Base-by-base conservation (phyloP, 2,329 filamentous ascomycete genomes). In the Bipolaris victoriae region DNA sequence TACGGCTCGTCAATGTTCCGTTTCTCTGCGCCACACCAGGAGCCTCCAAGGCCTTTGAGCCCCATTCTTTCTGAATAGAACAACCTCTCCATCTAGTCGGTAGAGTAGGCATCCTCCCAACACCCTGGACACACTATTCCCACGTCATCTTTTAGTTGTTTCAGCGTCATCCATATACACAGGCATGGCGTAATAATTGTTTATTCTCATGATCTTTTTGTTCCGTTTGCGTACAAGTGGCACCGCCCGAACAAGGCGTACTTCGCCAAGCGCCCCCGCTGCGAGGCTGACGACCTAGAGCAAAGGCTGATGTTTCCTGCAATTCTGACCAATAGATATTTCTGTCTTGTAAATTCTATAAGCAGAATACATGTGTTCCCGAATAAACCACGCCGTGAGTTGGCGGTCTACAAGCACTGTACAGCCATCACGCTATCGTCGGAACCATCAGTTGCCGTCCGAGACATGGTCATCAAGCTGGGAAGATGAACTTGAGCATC, bases 241-340 rank as follows among this genome's bases (percentile, higher is more conserved):
- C 56, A 58, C 61, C 50, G 56, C 61, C 58, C 49, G 48, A 44
- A 61, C 45, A 51, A 48, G 49, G 46, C 37, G 22, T 26, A 50
- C 47, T 48, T 49, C 49, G 49, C 46, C 62, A 51, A 68, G 56
- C 58, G 53, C 53, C 60, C 58, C 47, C 39, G 20, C 36, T 53
- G 49, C 52, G 45, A 62, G 61, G 62, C 56, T 58, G 54, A 58
- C 49, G 49, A 44, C 15, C 39, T 33, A 26, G 40, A 61, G 50
- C 40, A 53, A 48, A 35, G 58, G 59, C 52, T 41, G 40, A 52
- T 18, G 33, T 24, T 46, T 35, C 37, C 40, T n/a, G 6, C 2
- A 1, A 55, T 41, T 6, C 39, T 31, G 33, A 9, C 63, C 64
- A 67, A 64, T 64, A 51, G 49, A 57, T 62, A 60, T 52, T 48